A percentile compares a stretch with the other conserved stretches of the same genome.
Evolutionary conservation across 176 grass and related monocot species (phyloP).

Genomic region (Eremochloa ophiuroides): DNA sequence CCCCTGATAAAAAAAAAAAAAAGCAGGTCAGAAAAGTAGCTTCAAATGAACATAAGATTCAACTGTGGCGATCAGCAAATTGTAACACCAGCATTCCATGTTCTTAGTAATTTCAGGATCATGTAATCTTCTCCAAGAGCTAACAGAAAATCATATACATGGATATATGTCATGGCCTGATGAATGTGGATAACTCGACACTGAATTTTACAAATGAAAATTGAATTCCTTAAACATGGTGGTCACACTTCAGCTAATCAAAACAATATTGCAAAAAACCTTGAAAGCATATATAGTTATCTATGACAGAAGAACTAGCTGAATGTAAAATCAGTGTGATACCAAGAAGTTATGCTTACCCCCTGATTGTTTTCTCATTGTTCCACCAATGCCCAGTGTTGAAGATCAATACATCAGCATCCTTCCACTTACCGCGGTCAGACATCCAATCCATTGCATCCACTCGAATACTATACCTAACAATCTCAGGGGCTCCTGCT

Average conservation of each 20-base stretch:
- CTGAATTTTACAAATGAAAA: background rate
- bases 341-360: constrained; percentile 32
- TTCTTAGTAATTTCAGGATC: background rate
- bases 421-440: constrained; percentile 48
- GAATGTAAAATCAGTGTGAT: background rate
- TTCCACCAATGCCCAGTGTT: constrained; percentile 98
- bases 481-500: constrained; percentile 28
- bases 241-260: background rate
- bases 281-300: background rate
- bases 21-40: constrained; percentile 2
- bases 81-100: background rate
- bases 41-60: background rate
- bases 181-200: background rate
- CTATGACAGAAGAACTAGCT: background rate
- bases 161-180: background rate
- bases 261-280: background rate
- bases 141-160: background rate
- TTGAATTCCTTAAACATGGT: background rate
- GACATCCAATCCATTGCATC: constrained; percentile 82
- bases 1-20: constrained; percentile 43
- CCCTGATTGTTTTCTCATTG: constrained; percentile 74
- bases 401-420: constrained; percentile 74
- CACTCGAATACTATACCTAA: constrained; percentile 60
- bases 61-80: background rate
- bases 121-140: background rate